Evolutionary conservation across 768 basidiomycete genomes (phyloP).

Genomic region (Leucosporidium yakuticum): DNA sequence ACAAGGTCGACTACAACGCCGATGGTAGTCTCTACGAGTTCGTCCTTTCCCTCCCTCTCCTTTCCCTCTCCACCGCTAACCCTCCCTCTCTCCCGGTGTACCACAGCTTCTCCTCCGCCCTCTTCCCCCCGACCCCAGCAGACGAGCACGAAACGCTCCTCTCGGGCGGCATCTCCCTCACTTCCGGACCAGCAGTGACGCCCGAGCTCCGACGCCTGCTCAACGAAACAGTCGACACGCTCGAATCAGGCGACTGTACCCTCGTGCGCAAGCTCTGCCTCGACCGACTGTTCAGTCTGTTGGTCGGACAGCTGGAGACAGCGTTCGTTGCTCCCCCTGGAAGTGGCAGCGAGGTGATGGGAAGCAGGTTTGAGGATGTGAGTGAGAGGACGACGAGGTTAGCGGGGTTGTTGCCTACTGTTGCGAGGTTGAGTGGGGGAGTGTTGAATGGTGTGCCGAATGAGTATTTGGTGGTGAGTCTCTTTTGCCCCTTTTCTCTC

Average conservation of each 20-base stretch:
- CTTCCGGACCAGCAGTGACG: conserved; percentile 50
- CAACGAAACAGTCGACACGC: conserved; percentile 58
- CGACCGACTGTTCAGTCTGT: conserved; percentile 59
- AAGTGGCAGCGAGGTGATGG: conserved; percentile 43
- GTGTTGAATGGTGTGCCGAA: conserved; percentile 66
- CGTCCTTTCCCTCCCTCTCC: conserved; percentile 8
- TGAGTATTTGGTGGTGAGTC: conserved; percentile 63
- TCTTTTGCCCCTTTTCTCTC: neutral
- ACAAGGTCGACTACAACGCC: conserved; percentile 59
- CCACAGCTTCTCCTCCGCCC: conserved; percentile 61
- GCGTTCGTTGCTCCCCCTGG: conserved; percentile 33
- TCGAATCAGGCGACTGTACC: conserved; percentile 65
- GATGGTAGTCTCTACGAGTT: conserved; percentile 54
- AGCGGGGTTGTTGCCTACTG: conserved; percentile 70
- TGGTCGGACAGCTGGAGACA: conserved; percentile 59
- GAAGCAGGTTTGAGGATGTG: conserved; percentile 28
- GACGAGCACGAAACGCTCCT: conserved; percentile 49
- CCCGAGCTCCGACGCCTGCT: conserved; percentile 60
- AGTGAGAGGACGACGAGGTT: conserved; percentile 53
- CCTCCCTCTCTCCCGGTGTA: neutral
- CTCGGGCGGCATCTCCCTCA: conserved; percentile 14
- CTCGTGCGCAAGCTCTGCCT: conserved; percentile 66
- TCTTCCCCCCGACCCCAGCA: conserved; percentile 68
- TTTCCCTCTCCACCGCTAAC: conserved; percentile 4
- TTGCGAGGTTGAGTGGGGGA: conserved; percentile 67